Conservation (phyloP, 2,329 filamentous ascomycete genomes). For the Exophiala calicioides region DNA sequence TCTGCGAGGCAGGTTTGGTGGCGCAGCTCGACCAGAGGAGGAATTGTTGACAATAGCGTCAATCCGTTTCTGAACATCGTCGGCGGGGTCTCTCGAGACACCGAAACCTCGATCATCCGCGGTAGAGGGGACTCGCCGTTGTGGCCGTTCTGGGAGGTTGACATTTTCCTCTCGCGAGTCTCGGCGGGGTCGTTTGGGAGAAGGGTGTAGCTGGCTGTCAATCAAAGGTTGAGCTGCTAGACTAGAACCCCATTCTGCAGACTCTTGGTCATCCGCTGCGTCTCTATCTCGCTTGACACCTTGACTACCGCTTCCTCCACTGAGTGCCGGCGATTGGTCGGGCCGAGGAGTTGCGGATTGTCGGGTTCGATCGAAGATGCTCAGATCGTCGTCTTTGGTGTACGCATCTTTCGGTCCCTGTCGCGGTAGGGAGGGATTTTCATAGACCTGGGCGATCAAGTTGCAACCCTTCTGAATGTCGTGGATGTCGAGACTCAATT, state of each 20-base stretch:
- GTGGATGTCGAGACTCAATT: conserved; percentile 68
- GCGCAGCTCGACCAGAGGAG: conserved; percentile 22
- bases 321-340: conserved; percentile 28
- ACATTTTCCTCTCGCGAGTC: conserved; percentile 27
- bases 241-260: conserved; percentile 21
- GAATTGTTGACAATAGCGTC: conserved; percentile 37
- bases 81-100: conserved; percentile 21
- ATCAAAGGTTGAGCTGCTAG: conserved; percentile 20
- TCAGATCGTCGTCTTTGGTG: conserved; percentile 38
- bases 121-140: conserved; percentile 18
- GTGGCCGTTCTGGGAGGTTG: conserved; percentile 23
- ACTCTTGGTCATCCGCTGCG: conserved; percentile 32
- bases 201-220: conserved; percentile 13
- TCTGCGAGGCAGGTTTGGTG: conserved; percentile 29
- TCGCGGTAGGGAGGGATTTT: conserved; percentile 45
- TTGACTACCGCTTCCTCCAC: conserved; percentile 35
- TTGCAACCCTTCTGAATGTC: conserved; percentile 73
- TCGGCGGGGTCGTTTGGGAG: conserved; percentile 26
- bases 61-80: conserved; percentile 41
- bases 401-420: conserved; percentile 45
- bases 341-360: conserved; percentile 25
- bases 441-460: conserved; percentile 64
- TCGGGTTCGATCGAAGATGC: conserved; percentile 40
- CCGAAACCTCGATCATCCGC: conserved; percentile 6
- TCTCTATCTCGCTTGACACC: conserved; percentile 45